These are phyloP conservation scores for Chlamydomonas sp. DNA, from an alignment of 139 green algal species.

Conservation along the genomic window DNA sequence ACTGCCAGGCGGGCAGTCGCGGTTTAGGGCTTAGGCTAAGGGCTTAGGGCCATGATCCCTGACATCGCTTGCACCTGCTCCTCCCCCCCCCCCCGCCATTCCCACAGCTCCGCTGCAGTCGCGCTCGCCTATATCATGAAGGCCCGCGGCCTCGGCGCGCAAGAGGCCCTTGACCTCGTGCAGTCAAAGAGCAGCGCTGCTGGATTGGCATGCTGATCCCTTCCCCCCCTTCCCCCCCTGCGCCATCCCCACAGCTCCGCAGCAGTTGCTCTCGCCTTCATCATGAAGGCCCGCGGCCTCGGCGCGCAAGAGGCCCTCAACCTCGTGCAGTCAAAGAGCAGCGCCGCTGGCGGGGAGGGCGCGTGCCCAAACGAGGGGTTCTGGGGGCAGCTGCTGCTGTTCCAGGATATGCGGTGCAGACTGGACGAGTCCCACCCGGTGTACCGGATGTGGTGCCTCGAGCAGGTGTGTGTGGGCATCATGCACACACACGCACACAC, in stretches of 20 bases:
- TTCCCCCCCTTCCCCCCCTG: no score
- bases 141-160: neutral
- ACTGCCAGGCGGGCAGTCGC: conserved; percentile 48
- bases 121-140: conserved; percentile 17
- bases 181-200: no score
- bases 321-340: neutral
- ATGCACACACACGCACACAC: no score
- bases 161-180: conserved; percentile 1
- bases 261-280: conserved; percentile 8
- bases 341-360: no score
- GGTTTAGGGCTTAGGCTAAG: no score
- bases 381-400: conserved; percentile 62
- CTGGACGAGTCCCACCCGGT: conserved; percentile 48
- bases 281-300: conserved; percentile 6
- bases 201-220: no score
- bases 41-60: no score
- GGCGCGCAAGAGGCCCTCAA: neutral
- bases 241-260: no score
- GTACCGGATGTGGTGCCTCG: conserved; percentile 54
- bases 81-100: no score
- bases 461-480: conserved; percentile 33
- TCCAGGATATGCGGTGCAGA: conserved; percentile 45
- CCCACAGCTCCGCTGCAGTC: no score
- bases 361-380: conserved; percentile 65
- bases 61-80: no score